A percentile compares a stretch with the other conserved stretches of the same genome.
These are phyloP conservation scores for Thamnidium elegans DNA, from an alignment of 192 early-diverging fungal genomes.

Conservation along the genomic window DNA sequence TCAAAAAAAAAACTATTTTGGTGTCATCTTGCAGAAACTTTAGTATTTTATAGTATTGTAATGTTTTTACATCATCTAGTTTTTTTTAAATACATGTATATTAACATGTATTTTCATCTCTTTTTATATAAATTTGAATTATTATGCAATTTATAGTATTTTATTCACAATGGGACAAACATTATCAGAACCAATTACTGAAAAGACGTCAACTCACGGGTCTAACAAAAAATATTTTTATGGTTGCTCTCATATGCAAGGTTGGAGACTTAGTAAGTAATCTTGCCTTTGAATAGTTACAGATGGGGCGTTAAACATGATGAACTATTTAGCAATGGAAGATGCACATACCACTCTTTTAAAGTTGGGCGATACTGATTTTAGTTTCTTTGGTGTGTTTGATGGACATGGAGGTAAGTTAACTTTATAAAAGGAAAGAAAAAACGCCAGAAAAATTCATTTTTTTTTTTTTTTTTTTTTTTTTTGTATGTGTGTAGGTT, in stretches of 20 bases:
- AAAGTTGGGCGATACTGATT: conserved; percentile 59
- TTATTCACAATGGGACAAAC: conserved; percentile 86
- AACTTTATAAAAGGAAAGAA: background rate
- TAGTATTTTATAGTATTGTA: too few species aligned
- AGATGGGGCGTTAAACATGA: background rate
- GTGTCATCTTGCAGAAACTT: too few species aligned
- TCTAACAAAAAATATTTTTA: conserved; percentile 77
- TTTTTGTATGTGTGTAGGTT: conserved; percentile 41
- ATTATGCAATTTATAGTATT: too few species aligned
- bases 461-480: background rate
- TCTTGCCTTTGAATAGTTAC: background rate
- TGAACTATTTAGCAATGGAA: conserved; percentile 76
- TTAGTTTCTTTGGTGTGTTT: conserved; percentile 92
- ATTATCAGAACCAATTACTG: conserved; percentile 87
- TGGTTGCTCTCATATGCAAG: conserved; percentile 94
- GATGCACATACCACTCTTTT: conserved; percentile 93
- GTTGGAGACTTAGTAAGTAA: conserved; percentile 84
- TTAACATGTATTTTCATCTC: too few species aligned
- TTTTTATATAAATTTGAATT: too few species aligned
- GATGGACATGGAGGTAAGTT: conserved; percentile 91
- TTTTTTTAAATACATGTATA: too few species aligned
- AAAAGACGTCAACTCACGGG: conserved; percentile 79
- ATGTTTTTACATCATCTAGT: too few species aligned
- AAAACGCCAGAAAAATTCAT: background rate
- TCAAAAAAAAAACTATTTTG: too few species aligned